phyloP scores from a whole-genome alignment of 2,329 filamentous ascomycete species.

The Colletotrichum agaves region DNA sequence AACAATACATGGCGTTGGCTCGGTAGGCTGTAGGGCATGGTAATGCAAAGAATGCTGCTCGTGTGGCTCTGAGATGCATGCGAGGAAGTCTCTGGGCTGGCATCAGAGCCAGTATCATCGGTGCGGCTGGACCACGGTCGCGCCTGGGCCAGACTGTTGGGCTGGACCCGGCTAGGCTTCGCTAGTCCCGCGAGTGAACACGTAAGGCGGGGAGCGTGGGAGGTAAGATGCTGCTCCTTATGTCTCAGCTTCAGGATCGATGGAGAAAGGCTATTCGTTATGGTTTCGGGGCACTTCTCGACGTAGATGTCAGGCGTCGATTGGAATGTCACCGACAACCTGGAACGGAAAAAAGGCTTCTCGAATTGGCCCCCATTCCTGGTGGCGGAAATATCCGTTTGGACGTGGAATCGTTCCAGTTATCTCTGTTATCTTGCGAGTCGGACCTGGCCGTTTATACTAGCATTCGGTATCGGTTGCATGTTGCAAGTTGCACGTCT shows the following conservation, averaged over 20 bases:
- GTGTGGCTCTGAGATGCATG: background rate
- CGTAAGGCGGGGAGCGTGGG: constrained; percentile 1
- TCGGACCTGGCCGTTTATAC: background rate
- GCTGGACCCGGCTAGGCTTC: constrained; percentile 15
- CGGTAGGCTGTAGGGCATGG: background rate
- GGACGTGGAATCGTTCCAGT: background rate
- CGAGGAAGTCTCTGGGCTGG: background rate
- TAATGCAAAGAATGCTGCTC: background rate
- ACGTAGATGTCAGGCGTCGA: background rate
- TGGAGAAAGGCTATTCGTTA: constrained; percentile 1
- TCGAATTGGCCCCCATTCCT: constrained; percentile 12
- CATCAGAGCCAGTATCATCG: constrained; percentile 6
- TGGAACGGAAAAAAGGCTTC: constrained; percentile 6
- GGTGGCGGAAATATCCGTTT: background rate
- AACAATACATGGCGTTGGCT: constrained; percentile 19
- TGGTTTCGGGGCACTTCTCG: constrained; percentile 13
- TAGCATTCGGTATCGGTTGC: background rate
- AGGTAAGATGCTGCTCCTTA: background rate
- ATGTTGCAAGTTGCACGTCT: background rate
- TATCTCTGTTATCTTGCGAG: background rate
- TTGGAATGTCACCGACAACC: constrained; percentile 27
- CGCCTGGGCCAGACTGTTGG: constrained; percentile 8
- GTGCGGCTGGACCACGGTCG: constrained; percentile 23
- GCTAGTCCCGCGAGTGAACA: constrained; percentile 19
- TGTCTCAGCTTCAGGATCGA: background rate